Base-by-base conservation (phyloP, 139 green algal genomes). In the Deuterostichococcus epilithicus region DNA sequence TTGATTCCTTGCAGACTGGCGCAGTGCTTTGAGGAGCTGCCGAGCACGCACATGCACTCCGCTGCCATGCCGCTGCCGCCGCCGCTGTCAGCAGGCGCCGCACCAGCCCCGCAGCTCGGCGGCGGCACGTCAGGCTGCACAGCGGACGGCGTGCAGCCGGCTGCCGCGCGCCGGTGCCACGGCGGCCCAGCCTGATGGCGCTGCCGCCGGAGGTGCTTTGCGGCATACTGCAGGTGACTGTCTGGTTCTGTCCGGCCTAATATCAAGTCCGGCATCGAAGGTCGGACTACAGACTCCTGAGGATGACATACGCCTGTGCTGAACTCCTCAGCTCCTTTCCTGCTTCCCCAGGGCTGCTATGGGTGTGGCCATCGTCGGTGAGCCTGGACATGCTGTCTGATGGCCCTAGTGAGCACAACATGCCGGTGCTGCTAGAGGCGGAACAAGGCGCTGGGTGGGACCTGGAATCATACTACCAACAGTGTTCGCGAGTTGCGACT, bases 321-420 rank as follows among this genome's bases (percentile, higher is more conserved):
- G n/a, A 52, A 30, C 13, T 6, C 26, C 47, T 34, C 72, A n/a
- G n/a, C n/a, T n/a, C n/a, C n/a, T n/a, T n/a, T n/a, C n/a, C n/a
- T n/a, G n/a, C n/a, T n/a, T n/a, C n/a, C n/a, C n/a, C n/a, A n/a
- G 75, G 80, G 8, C 72, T 89, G 65, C 60, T 89, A 23, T 89
- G 83, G 80, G 85, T 88, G 26, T 78, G 76, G 68, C 81, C 70
- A 15, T 75, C 13, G 36, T 33, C 0, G n/a, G 66, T 75, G 5
- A 30, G 67, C 45, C 32, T 76, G 15, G 68, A 28, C 32, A 63
- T 30, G 18, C 52, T 63, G 13, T 5, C 18, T 28, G 52, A 63
- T 28, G 52, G 52, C 13, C 52, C 52, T 30, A 63, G 28, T 63
- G 52, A n/a, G 52, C 18, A 25, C 13, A 78, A 81, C 60, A 81